phyloP scores from a whole-genome alignment of 139 green algal genomes.

The Volvox africanus region DNA sequence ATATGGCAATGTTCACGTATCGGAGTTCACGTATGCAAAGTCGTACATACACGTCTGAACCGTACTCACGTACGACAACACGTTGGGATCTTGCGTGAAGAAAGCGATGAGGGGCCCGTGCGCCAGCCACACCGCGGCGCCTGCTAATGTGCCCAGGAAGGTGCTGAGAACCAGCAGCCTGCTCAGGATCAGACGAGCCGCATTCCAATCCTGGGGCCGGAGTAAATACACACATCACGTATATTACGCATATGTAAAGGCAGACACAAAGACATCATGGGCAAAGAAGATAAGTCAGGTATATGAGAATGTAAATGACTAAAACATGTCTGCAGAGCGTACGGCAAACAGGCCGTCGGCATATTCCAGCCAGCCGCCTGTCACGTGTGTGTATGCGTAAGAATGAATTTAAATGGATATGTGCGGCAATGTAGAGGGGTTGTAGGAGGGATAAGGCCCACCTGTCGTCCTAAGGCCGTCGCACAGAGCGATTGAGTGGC shows the following conservation, averaged over 20 bases:
- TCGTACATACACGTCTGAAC: not conserved
- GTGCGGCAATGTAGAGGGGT: too few relatives aligned
- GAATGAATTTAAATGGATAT: too few relatives aligned
- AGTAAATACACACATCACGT: not conserved
- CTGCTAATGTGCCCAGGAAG: not conserved
- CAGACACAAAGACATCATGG: not conserved
- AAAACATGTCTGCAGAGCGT: too few relatives aligned
- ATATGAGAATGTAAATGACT: too few relatives aligned
- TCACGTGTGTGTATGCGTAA: too few relatives aligned
- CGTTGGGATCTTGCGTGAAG: not conserved
- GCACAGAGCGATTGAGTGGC: slow-evolving; percentile 74
- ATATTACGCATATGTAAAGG: not conserved
- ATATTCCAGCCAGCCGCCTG: too few relatives aligned
- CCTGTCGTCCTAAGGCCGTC: slow-evolving; percentile 58
- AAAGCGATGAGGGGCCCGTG: not conserved
- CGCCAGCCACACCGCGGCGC: not conserved
- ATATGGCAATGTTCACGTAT: not conserved
- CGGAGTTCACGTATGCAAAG: too few relatives aligned
- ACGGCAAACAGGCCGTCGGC: too few relatives aligned
- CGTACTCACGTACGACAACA: not conserved
- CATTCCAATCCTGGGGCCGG: not conserved
- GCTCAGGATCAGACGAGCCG: not conserved
- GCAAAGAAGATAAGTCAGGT: too few relatives aligned
- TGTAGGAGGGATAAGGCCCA: not conserved
- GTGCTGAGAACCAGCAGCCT: not conserved